Evolutionary conservation across 2,329 filamentous ascomycete genomes (phyloP).

Genomic region (Simplicillium aogashimaense): DNA sequence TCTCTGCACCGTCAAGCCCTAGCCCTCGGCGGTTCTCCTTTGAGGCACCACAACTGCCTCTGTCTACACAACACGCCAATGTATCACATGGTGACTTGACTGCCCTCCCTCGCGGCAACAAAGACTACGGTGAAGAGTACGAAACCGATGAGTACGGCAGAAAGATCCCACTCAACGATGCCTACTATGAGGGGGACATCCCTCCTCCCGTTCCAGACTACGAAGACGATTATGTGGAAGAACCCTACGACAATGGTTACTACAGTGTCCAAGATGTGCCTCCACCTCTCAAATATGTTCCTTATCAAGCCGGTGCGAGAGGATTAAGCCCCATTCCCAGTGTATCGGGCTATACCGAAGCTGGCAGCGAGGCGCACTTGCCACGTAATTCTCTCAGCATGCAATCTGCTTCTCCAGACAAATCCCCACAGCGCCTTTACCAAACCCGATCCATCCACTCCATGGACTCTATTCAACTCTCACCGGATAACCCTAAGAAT

Average conservation of each 20-base stretch:
- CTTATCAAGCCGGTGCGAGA: slow-evolving; percentile 58
- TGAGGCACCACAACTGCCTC: slow-evolving; percentile 45
- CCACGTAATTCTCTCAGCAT: slow-evolving; percentile 49
- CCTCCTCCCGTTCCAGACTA: slow-evolving; percentile 15
- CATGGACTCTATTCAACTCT: slow-evolving; percentile 16
- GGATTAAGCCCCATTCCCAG: slow-evolving; percentile 85
- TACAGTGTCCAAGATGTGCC: slow-evolving; percentile 54
- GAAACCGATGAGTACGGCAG: slow-evolving; percentile 36
- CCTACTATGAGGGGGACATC: slow-evolving; percentile 26
- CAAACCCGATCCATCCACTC: slow-evolving; percentile 23
- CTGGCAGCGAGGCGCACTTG: slow-evolving; percentile 46
- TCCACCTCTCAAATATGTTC: slow-evolving; percentile 54
- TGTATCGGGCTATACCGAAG: slow-evolving; percentile 75
- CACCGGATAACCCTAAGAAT: neutral
- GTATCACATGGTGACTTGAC: slow-evolving; percentile 49
- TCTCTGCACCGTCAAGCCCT: slow-evolving; percentile 52
- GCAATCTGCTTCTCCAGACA: slow-evolving; percentile 43
- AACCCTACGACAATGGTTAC: slow-evolving; percentile 33
- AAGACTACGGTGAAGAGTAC: slow-evolving; percentile 33
- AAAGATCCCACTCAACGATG: slow-evolving; percentile 22
- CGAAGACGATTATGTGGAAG: slow-evolving; percentile 26
- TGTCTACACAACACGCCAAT: slow-evolving; percentile 61
- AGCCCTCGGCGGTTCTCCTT: slow-evolving; percentile 48
- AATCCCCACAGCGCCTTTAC: slow-evolving; percentile 30
- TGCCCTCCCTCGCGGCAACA: slow-evolving; percentile 39